phyloP scores from a whole-genome alignment of 768 basidiomycete species.

The Bullera alba region DNA sequence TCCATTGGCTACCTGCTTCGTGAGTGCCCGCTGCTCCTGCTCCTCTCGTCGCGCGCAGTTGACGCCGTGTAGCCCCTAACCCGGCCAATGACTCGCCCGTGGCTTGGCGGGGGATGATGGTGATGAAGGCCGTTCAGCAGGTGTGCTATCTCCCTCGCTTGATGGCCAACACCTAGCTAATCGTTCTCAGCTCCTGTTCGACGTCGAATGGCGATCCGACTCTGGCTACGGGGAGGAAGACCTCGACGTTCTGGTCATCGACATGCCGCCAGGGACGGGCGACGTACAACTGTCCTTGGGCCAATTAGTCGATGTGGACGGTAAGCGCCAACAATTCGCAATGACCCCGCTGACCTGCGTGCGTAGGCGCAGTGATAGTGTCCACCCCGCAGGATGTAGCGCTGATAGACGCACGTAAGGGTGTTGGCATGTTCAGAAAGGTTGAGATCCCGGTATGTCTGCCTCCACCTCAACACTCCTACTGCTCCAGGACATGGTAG shows the following conservation, averaged over 20 bases:
- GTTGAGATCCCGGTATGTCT: conserved; percentile 70
- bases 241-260: conserved; percentile 79
- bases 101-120: conserved; percentile 96
- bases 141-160: conserved; percentile 8
- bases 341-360: background rate
- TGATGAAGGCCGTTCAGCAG: conserved; percentile 95
- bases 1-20: conserved; percentile 89
- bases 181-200: conserved; percentile 61
- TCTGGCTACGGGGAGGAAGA: conserved; percentile 49
- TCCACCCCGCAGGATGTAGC: conserved; percentile 95
- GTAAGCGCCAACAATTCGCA: conserved; percentile 48
- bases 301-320: conserved; percentile 75
- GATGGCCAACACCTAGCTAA: background rate
- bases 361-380: conserved; percentile 77
- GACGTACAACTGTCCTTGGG: conserved; percentile 89
- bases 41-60: background rate
- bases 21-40: conserved; percentile 16
- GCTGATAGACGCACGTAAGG: conserved; percentile 81
- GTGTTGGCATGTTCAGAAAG: conserved; percentile 86
- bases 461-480: background rate
- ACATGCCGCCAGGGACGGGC: conserved; percentile 96
- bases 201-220: conserved; percentile 71
- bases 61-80: conserved; percentile 48
- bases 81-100: conserved; percentile 65
- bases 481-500: background rate